A percentile compares a stretch with the other conserved stretches of the same genome.
These are phyloP conservation scores for Tetracladium marchalianum DNA, from an alignment of 495 filamentous ascomycete genomes.

Conservation along the genomic window DNA sequence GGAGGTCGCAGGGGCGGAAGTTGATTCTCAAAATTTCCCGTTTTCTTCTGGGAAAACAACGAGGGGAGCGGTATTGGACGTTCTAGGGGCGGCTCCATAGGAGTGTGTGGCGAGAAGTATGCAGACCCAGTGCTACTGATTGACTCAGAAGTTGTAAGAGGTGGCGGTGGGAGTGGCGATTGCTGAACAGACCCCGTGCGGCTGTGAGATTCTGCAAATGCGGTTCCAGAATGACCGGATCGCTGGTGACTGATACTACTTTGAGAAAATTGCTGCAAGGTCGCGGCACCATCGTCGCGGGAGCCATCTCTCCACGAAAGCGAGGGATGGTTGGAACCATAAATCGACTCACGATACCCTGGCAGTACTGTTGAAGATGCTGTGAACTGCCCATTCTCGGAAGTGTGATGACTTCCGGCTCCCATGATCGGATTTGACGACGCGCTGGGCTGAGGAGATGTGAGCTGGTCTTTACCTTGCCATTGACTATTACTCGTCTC, in stretches of 20 bases:
- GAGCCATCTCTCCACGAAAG: slow-evolving; percentile 16
- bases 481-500: slow-evolving; percentile 9
- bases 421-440: slow-evolving; percentile 1
- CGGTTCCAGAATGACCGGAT: not conserved
- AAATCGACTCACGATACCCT: slow-evolving; percentile 19
- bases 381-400: not conserved
- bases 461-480: slow-evolving; percentile 1
- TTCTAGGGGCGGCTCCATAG: slow-evolving; percentile 18
- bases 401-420: not conserved
- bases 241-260: slow-evolving; percentile 2
- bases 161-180: slow-evolving; percentile 6
- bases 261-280: slow-evolving; percentile 10
- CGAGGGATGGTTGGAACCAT: slow-evolving; percentile 1
- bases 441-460: slow-evolving; percentile 1
- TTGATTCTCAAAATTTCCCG: slow-evolving; percentile 14
- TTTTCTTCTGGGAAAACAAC: slow-evolving; percentile 12
- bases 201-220: slow-evolving; percentile 1
- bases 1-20: slow-evolving; percentile 17
- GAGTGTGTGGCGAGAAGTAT: slow-evolving; percentile 15
- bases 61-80: slow-evolving; percentile 18
- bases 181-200: slow-evolving; percentile 11
- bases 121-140: slow-evolving; percentile 12
- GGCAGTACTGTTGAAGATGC: slow-evolving; percentile 11
- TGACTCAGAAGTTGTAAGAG: slow-evolving; percentile 12
- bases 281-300: slow-evolving; percentile 4